Evolutionary conservation across 2,329 filamentous ascomycete species (phyloP), one percentile per base, ranked within the genome.

Genomic region (Verticillium klebahnii): DNA sequence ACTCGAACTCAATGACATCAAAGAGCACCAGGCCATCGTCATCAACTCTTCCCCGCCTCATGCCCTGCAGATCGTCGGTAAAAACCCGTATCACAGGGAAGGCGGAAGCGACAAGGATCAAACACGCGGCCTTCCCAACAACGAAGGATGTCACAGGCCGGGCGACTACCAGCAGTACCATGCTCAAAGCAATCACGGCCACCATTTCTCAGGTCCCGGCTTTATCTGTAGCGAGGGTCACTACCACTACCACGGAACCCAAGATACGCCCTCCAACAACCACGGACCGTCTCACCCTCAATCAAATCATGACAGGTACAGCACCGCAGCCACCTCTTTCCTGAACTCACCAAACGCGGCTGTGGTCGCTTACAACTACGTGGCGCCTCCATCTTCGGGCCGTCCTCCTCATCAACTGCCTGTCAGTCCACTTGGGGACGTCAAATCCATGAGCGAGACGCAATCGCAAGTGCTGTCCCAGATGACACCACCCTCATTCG

Each of bases 401-500:
- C 45, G 19, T 25, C 11, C 45, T 25, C 14, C 45, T 2, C 19
- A 52, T 12, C 19, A 52, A 2, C 11, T 52, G 19, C 45, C 45
- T 9, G 45, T 19, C n/a, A 52, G 45, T 19, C 19, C 45, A 25
- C 45, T 23, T 19, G 8, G 45, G 19, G 45, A 52, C 23, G 45
- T n/a, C n/a, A 23, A 4, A 4, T 25, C 45, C 11, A 19, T 52
- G 17, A 14, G 45, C 2, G 45, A 52, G 8, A 52, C 23, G 19
- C 45, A 52, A 23, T 12, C 45, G 45, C n/a, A n/a, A 25, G 45
- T n/a, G 19, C 19, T 19, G 9, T 52, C 19, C 19, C 61, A 61
- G 54, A 36, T 60, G 36, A 64, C 62, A 15, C 62, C 62, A 32
- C 68, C 56, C 23, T 64, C 62, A 34, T 62, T 62, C 19, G 60